Evolutionary conservation across 2,329 filamentous ascomycete species (phyloP).

Genomic region (Albifimbria verrucaria): DNA sequence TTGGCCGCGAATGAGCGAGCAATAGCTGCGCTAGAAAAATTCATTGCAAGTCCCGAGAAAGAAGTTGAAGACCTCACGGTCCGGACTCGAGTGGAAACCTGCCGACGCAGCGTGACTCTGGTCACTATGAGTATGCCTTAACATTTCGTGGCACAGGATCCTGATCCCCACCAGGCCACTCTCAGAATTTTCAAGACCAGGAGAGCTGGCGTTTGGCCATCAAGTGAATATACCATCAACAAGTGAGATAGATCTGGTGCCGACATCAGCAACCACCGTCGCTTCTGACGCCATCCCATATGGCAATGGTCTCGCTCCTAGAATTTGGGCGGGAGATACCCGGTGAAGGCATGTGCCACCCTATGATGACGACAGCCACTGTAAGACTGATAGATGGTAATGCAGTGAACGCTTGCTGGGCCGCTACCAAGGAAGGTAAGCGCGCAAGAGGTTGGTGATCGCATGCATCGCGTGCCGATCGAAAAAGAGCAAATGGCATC

Average conservation of each 20-base stretch:
- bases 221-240: conserved; percentile 21
- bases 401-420: conserved; percentile 86
- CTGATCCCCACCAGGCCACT: conserved; percentile 29
- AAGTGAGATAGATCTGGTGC: conserved; percentile 20
- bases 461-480: conserved; percentile 91
- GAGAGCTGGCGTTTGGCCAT: conserved; percentile 25
- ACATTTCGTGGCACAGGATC: conserved; percentile 36
- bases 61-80: conserved; percentile 66
- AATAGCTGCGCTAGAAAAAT: conserved; percentile 63
- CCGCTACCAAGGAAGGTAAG: conserved; percentile 90
- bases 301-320: conserved; percentile 62
- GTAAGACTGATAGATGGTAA: conserved; percentile 87
- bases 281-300: conserved; percentile 41
- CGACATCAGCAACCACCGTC: conserved; percentile 23
- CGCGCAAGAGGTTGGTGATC: conserved; percentile 83
- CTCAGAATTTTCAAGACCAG: conserved; percentile 34
- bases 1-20: conserved; percentile 68
- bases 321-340: conserved; percentile 72
- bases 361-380: conserved; percentile 81
- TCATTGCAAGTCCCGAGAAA: conserved; percentile 62
- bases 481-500: conserved; percentile 97
- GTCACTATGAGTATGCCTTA: conserved; percentile 43
- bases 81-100: conserved; percentile 41
- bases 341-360: conserved; percentile 78
- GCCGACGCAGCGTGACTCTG: conserved; percentile 36